phyloP scores from a whole-genome alignment of 768 basidiomycete species.

The Hygrophoropsis aurantiaca region DNA sequence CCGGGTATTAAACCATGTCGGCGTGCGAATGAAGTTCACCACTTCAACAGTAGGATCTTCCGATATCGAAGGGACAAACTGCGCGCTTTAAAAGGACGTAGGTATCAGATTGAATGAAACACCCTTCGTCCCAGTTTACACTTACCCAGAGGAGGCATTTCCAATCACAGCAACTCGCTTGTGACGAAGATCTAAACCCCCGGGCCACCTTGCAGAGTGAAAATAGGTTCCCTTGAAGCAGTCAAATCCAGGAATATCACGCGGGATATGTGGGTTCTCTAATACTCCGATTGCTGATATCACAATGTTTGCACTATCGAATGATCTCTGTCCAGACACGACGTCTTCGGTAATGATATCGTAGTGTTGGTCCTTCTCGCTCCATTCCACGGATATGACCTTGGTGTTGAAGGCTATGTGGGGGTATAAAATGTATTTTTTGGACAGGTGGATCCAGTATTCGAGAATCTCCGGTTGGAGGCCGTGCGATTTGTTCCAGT shows the following conservation, averaged over 20 bases:
- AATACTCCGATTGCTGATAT: conserved; percentile 52
- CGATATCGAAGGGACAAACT: conserved; percentile 57
- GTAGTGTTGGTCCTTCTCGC: conserved; percentile 33
- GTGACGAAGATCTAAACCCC: conserved; percentile 36
- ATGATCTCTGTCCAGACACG: conserved; percentile 26
- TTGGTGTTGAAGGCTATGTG: conserved; percentile 43
- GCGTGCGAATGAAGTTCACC: conserved; percentile 59
- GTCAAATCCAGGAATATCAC: conserved; percentile 32
- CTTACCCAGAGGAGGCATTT: conserved; percentile 65
- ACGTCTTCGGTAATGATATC: conserved; percentile 32
- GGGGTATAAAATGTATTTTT: conserved; percentile 42
- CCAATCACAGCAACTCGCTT: conserved; percentile 50
- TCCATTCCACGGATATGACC: conserved; percentile 49
- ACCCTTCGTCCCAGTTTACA: too few relatives aligned
- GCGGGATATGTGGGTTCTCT: conserved; percentile 41
- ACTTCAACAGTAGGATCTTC: conserved; percentile 50
- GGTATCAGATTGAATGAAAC: conserved; percentile 2
- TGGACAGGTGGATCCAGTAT: conserved; percentile 42
- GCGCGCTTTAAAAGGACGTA: conserved; percentile 44
- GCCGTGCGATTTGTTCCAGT: conserved; percentile 45
- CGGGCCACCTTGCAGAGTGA: conserved; percentile 54
- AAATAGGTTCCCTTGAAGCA: conserved; percentile 50
- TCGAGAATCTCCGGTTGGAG: conserved; percentile 40
- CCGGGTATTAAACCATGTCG: conserved; percentile 58
- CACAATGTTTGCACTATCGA: conserved; percentile 43